Base-by-base conservation (phyloP, 371 early-diverging fungal genomes). In the Umbelopsis sp. region DNA sequence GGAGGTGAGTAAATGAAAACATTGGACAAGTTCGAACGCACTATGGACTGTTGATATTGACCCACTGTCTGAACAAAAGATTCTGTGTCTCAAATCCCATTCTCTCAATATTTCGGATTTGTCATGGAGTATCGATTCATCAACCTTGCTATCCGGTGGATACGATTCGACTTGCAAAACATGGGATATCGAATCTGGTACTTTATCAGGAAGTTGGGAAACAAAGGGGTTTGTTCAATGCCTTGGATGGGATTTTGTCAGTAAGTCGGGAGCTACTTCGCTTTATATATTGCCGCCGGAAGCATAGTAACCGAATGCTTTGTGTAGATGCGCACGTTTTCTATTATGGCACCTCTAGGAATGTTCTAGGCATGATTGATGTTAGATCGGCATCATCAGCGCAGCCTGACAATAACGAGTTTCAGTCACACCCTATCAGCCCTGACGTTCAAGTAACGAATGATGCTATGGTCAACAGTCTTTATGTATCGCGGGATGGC, bases 211-310 rank as follows among this genome's bases (percentile, higher is more conserved):
- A 35, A 87, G 87, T 14, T 93, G 84, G 69, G 91, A 93, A 6
- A 81, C 79, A 46, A 92, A 94, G 45, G 96, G 96, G 0, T 93
- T 95, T 76, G 92, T 94, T 11, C 96, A 94, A 69, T 93, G 93
- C 76, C 94, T 95, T 2, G 83, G 85, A 62, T 94, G 90, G 80
- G 86, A 89, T 71, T 92, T 92, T 37, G 79, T 86, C 74, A 90
- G 92, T 88, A 84, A 72, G 68, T 53, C 4, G 29, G 22, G 29
- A 41, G 38, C 7, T 7, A 7, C 41, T 22, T 25, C 8, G 46
- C 20, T 51, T 65, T 11, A 10, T 41, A 12, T 41, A 41, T 0
- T 41, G 41, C 22, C 41, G 7, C 12, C 7, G 12, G 41, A 10
- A 5, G 12, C 7, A 41, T 10, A 41, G 41, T 10, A 41, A 10